Percentiles rank a stretch among this genome's conserved stretches.
Evolutionary conservation across 192 early-diverging fungal species (phyloP).

Genomic region (Funneliformis mosseae): DNA sequence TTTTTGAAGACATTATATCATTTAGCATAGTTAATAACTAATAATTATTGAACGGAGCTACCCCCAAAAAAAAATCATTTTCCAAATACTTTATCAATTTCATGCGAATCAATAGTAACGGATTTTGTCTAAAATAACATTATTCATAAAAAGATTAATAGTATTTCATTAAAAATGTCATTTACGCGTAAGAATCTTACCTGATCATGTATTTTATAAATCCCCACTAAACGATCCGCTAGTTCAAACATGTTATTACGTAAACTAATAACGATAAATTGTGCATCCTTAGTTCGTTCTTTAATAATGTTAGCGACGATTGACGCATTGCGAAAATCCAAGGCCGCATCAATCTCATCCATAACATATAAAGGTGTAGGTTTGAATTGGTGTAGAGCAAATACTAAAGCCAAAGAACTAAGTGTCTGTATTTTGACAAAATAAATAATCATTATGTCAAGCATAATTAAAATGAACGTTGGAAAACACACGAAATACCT

Average conservation of each 20-base stretch:
- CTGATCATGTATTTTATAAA: conserved; percentile 93
- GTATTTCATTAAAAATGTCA: not conserved
- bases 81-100: too few species aligned
- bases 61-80: too few species aligned
- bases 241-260: conserved; percentile 99
- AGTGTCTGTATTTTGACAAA: conserved; percentile 66
- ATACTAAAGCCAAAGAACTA: conserved; percentile 97
- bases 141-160: not conserved
- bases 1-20: too few species aligned
- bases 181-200: not conserved
- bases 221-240: conserved; percentile 96
- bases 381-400: conserved; percentile 99
- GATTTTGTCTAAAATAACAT: not conserved
- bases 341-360: conserved; percentile 99
- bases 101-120: not conserved
- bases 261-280: conserved; percentile 98
- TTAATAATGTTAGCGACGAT: conserved; percentile 99
- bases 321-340: conserved; percentile 98
- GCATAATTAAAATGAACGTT: not conserved
- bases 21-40: too few species aligned
- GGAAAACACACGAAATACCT: conserved; percentile 55
- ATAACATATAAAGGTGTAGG: conserved; percentile 99
- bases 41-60: too few species aligned
- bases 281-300: conserved; percentile 93
- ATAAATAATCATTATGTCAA: not conserved